Base-by-base conservation (phyloP, 345 rosid species). In the Gossypioides kirkii region DNA sequence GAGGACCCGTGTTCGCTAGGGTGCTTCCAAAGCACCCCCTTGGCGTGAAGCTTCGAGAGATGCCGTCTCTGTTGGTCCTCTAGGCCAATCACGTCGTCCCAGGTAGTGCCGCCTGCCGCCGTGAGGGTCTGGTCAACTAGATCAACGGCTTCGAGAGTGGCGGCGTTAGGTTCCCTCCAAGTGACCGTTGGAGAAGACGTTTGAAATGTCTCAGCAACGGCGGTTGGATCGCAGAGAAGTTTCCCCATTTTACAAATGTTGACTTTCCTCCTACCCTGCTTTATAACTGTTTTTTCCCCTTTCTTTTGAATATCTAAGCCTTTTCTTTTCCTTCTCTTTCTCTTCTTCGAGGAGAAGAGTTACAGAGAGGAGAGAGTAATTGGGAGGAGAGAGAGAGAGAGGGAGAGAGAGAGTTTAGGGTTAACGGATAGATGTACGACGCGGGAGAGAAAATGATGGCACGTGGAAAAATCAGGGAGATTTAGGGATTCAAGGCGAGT, bases 51-150 rank as follows among this genome's bases (percentile, higher is more conserved):
- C 73, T 89, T 80, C 71, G 85, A 82, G 5, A 96, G 85, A 71
- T 87, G 87, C 77, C 92, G 89, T 74, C 96, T 83, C 70, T 91
- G 98, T 74, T 87, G 97, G 67, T 93, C 99, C 83, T 93, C 99
- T 0, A 96, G 78, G 6, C 99, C 99, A 43, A 71, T 72, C 66
- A 96, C 98, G 22, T 87, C 90, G 10, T 90, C 93, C 99, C 99
- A 96, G 1, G 79, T 49, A 0, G 54, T 7, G 8, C 58, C 65
- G 13, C 76, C 49, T 28, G 69, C 32, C 1, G 76, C 61, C 17
- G 8, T 18, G 59, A 43, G 10, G 14, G 77, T 49, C 66, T 85
- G 87, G 75, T 85, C 94, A 6, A 72, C 86, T n/a, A 82, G 84
- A 53, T 85, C 92, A 2, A 86, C 89, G 8, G 90, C 80, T 42